phyloP scores from a whole-genome alignment of 805 yeast genomes.

The Dipodascopsis tothii region DNA sequence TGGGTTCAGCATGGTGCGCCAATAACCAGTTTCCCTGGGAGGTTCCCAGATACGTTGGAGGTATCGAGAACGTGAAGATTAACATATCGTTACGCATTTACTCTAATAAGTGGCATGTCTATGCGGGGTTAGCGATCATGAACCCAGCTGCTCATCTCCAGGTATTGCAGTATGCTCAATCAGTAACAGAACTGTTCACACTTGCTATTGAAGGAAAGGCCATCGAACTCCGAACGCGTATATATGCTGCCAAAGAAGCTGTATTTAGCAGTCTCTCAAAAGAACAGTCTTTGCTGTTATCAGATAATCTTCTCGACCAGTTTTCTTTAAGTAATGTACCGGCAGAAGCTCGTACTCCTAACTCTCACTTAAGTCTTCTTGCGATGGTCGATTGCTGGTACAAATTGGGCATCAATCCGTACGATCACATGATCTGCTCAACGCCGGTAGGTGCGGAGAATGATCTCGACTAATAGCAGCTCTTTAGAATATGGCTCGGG shows the following conservation, averaged over 20 bases:
- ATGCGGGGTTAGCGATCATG: constrained; percentile 93
- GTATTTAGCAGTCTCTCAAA: constrained; percentile 58
- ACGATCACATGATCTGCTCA: constrained; percentile 93
- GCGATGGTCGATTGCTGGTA: constrained; percentile 95
- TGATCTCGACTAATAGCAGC: constrained; percentile 1
- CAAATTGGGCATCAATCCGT: constrained; percentile 76
- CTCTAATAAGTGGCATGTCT: constrained; percentile 95
- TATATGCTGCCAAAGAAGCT: constrained; percentile 57
- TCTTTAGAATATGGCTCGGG: constrained; percentile 85
- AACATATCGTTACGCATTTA: constrained; percentile 85
- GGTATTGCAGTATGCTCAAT: constrained; percentile 78
- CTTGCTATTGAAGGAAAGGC: constrained; percentile 67
- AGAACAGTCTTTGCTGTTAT: constrained; percentile 50
- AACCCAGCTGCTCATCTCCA: constrained; percentile 92
- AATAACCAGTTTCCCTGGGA: constrained; percentile 84
- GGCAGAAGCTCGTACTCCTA: constrained; percentile 58
- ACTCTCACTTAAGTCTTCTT: constrained; percentile 79
- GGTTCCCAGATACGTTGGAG: constrained; percentile 79
- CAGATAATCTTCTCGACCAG: constrained; percentile 75
- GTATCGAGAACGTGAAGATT: constrained; percentile 90
- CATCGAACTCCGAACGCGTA: constrained; percentile 50
- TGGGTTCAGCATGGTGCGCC: constrained; percentile 94
- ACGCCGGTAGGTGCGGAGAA: constrained; percentile 48
- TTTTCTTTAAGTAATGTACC: constrained; percentile 70
- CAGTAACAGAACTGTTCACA: constrained; percentile 74